Evolutionary conservation across 116 monocot species (phyloP).

Genomic region (Posidonia oceanica): DNA sequence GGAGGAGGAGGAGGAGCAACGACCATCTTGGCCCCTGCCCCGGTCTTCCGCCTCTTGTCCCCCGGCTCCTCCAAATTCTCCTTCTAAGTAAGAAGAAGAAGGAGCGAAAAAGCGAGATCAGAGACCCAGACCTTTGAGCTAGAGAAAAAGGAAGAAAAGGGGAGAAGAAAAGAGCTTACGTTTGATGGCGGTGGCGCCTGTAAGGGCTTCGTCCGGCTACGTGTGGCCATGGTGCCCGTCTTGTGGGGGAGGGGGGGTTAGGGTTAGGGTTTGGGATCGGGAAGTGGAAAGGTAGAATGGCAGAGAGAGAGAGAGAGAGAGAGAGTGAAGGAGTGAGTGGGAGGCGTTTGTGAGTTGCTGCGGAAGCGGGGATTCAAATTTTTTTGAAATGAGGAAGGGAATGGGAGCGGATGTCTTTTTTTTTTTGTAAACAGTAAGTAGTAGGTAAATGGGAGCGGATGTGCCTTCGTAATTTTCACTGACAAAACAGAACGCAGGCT

Average conservation of each 20-base stretch:
- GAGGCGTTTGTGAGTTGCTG: not conserved
- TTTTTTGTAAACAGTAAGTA: too few species aligned
- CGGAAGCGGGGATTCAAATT: too few species aligned
- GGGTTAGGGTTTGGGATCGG: not conserved
- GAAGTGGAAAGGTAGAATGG: not conserved
- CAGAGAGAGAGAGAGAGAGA: slow-evolving; percentile 3
- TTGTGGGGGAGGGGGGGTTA: not conserved
- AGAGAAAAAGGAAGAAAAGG: not conserved
- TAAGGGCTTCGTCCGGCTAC: not conserved
- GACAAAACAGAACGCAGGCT: too few species aligned
- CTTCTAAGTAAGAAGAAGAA: slow-evolving; percentile 23
- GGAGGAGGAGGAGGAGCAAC: not conserved
- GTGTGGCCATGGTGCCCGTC: not conserved
- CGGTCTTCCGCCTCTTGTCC: slow-evolving; percentile 51
- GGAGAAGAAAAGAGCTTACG: slow-evolving; percentile 12
- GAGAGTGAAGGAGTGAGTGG: not conserved
- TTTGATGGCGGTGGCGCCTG: slow-evolving; percentile 1
- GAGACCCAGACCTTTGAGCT: not conserved
- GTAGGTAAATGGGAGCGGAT: too few species aligned
- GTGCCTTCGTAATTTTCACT: too few species aligned
- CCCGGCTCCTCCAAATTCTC: slow-evolving; percentile 48
- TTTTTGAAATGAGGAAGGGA: too few species aligned
- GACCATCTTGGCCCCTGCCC: slow-evolving; percentile 23
- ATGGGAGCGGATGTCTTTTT: too few species aligned
- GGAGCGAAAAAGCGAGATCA: not conserved